Base-by-base conservation (phyloP, 805 yeast species). In the Saccharomycopsis microspora region DNA sequence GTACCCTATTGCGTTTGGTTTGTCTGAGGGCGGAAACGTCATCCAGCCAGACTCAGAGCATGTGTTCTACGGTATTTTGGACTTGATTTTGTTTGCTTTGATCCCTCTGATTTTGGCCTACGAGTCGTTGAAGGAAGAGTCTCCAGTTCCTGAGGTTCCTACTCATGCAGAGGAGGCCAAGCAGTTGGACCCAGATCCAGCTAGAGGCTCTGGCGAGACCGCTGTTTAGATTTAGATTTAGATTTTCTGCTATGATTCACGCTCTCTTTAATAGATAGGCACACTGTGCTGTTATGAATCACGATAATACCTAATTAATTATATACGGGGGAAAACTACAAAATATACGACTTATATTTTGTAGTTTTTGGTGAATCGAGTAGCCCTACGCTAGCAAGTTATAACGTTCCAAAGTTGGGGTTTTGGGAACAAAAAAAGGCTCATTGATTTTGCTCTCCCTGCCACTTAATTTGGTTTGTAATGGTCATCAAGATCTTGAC, bases 11-110 rank as follows among this genome's bases (percentile, higher is more conserved):
- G 57, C 65, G 37, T 75, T 78, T 76, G 80, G 75, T 60, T 63
- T 75, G 44, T 63, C 72, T 57, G 83, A 78, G 58, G 84, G 82
- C 67, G 82, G 82, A 61, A 77, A 77, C 57, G 74, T 66, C 42
- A 72, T 78, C 51, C 74, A 69, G 56, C 77, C 78, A 39, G 80
- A 76, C 58, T 68, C 78, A 34, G 82, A 75, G 57, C 72, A 74
- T 41, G 76, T 71, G 28, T 78, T 76, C 64, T 75, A 74, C 57
- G 83, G 83, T 65, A 63, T 77, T 50, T 61, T 78, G 52, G 84
- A 78, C 54, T 34, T 78, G 40, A 54, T 72, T 32, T 61, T 67
- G 32, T 69, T 78, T 54, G 67, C 58, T 47, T 45, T 56, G 42
- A 40, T 58, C 36, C 66, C 66, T 51, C 49, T 52, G 37, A 39